phyloP scores from a whole-genome alignment of 768 basidiomycete genomes.

The Botryobasidium botryosum region DNA sequence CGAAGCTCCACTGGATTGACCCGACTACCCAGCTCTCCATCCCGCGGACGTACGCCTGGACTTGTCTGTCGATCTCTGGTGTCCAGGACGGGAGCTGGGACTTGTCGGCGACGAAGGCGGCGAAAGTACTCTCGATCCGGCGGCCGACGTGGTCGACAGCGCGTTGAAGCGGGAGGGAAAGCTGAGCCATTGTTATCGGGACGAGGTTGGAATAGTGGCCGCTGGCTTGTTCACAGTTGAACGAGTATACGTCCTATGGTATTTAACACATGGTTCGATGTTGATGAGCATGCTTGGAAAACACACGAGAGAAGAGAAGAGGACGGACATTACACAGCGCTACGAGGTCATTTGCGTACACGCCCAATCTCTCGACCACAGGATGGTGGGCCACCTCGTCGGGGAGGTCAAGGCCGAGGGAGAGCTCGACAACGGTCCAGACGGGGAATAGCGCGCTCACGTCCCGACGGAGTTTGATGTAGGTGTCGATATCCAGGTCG shows the following conservation, averaged over 20 bases:
- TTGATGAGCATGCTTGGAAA: neutral
- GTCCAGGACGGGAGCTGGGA: conserved; percentile 5
- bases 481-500: conserved; percentile 14
- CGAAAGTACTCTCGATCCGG: neutral
- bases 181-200: conserved; percentile 3
- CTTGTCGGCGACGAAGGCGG: neutral
- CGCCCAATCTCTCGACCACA: conserved; percentile 9
- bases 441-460: conserved; percentile 16
- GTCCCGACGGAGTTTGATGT: conserved; percentile 15
- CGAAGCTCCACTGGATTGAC: conserved; percentile 9
- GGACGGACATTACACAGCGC: conserved; percentile 13
- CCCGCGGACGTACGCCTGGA: neutral
- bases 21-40: conserved; percentile 5
- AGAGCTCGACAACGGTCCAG: conserved; percentile 9
- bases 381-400: conserved; percentile 13
- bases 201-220: conserved; percentile 4
- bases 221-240: conserved; percentile 24
- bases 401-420: conserved; percentile 12
- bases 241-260: conserved; percentile 40
- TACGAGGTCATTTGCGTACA: conserved; percentile 12
- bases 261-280: neutral
- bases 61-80: neutral
- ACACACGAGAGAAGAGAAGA: too few species aligned
- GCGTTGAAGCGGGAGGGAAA: conserved; percentile 1
- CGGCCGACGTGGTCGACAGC: conserved; percentile 7